Conservation (phyloP, 352 stramenopile genomes). For the Phytophthora macrochlamydospora region DNA sequence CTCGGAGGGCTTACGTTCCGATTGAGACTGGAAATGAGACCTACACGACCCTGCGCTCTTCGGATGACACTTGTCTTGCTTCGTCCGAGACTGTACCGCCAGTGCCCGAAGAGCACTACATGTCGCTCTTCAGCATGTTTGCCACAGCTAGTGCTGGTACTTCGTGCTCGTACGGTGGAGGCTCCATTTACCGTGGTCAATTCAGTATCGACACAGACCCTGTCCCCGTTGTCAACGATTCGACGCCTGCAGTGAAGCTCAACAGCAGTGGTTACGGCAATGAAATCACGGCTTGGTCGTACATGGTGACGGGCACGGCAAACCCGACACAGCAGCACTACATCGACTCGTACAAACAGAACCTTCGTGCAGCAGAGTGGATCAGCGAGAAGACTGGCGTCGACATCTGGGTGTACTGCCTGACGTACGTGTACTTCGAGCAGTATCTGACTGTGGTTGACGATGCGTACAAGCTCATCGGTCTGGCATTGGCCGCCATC, state of each 20-base stretch:
- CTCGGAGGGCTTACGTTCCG: conserved; percentile 43
- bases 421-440: conserved; percentile 71
- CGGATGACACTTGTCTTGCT: conserved; percentile 20
- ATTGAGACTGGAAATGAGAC: conserved; percentile 51
- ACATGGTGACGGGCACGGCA: conserved; percentile 64
- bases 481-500: conserved; percentile 49
- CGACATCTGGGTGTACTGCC: conserved; percentile 61
- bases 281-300: conserved; percentile 67
- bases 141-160: conserved; percentile 59
- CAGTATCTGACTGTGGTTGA: conserved; percentile 65
- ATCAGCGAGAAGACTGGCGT: conserved; percentile 67
- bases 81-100: conserved; percentile 36
- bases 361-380: conserved; percentile 48
- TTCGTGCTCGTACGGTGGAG: conserved; percentile 69
- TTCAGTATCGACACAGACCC: conserved; percentile 68
- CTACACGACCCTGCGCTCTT: conserved; percentile 45
- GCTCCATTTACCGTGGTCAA: conserved; percentile 66
- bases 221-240: conserved; percentile 47
- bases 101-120: conserved; percentile 58
- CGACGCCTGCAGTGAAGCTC: conserved; percentile 48
- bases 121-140: conserved; percentile 82
- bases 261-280: conserved; percentile 55
- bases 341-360: conserved; percentile 70
- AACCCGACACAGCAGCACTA: conserved; percentile 62
- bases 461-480: conserved; percentile 59